These are phyloP conservation scores for Coffea humblotiana DNA, from an alignment of 305 asterid species.

Conservation along the genomic window DNA sequence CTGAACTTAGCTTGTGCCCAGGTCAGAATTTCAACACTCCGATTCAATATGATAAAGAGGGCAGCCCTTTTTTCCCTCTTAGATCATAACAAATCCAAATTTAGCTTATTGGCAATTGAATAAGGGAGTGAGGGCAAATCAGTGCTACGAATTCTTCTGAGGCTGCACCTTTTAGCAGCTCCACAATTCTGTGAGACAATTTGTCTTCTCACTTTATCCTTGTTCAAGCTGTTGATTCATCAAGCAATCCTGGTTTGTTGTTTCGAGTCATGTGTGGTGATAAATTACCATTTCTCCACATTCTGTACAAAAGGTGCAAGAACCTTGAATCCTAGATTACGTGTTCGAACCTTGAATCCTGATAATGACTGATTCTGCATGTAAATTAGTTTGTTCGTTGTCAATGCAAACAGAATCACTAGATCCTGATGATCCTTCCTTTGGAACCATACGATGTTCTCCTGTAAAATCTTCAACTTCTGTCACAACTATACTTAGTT, in stretches of 20 bases:
- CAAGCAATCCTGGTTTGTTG: not conserved
- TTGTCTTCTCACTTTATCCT: not conserved
- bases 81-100: not conserved
- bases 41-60: not conserved
- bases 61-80: not conserved
- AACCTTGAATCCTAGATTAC: not conserved
- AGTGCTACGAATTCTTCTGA: not conserved
- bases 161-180: not conserved
- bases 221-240: not conserved
- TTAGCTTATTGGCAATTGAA: not conserved
- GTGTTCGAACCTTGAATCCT: slow-evolving; percentile 9
- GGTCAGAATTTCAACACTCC: not conserved
- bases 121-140: not conserved
- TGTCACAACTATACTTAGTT: not conserved
- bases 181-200: not conserved
- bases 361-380: slow-evolving; percentile 22
- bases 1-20: not conserved
- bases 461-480: slow-evolving; percentile 1
- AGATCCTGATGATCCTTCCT: slow-evolving; percentile 29
- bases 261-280: not conserved
- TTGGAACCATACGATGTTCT: slow-evolving; percentile 12
- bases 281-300: not conserved
- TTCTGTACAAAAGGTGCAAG: not conserved
- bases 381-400: not conserved
- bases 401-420: slow-evolving; percentile 9